Evolutionary conservation across 169 alveolate species (phyloP).

Genomic region (Neospora caninum): DNA sequence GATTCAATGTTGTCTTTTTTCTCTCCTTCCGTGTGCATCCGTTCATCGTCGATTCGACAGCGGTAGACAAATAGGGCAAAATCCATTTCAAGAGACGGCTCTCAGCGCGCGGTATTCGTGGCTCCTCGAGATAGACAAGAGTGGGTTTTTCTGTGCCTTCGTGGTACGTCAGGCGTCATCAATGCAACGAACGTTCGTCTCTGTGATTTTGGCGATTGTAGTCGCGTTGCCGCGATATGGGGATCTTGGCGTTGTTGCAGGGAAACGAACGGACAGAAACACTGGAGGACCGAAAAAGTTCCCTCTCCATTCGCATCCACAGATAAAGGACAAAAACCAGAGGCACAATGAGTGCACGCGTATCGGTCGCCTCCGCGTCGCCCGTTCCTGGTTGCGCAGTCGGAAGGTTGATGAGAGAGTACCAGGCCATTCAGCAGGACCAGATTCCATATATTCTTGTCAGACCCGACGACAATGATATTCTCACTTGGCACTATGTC

Average conservation of each 20-base stretch:
- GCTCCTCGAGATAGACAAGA: too few species aligned
- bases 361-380: neutral
- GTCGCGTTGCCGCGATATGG: neutral
- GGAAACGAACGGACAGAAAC: neutral
- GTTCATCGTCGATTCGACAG: too few species aligned
- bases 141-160: too few species aligned
- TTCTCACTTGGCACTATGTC: conserved; percentile 59
- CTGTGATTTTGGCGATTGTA: too few species aligned
- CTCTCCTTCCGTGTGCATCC: too few species aligned
- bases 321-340: neutral
- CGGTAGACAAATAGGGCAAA: too few species aligned
- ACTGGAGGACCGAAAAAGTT: neutral
- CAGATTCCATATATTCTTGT: conserved; percentile 10
- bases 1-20: too few species aligned
- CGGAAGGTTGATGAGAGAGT: conserved; percentile 14
- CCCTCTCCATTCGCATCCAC: neutral
- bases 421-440: neutral
- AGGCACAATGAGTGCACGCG: neutral
- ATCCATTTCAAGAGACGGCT: too few species aligned
- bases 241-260: neutral
- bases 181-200: too few species aligned
- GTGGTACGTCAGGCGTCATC: too few species aligned
- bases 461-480: conserved; percentile 26
- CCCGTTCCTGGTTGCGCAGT: neutral
- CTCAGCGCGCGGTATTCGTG: too few species aligned